Evolutionary conservation across 805 yeast genomes (phyloP), one percentile per base, ranked within the genome.

Genomic region (Scheffersomyces coipomensis): DNA sequence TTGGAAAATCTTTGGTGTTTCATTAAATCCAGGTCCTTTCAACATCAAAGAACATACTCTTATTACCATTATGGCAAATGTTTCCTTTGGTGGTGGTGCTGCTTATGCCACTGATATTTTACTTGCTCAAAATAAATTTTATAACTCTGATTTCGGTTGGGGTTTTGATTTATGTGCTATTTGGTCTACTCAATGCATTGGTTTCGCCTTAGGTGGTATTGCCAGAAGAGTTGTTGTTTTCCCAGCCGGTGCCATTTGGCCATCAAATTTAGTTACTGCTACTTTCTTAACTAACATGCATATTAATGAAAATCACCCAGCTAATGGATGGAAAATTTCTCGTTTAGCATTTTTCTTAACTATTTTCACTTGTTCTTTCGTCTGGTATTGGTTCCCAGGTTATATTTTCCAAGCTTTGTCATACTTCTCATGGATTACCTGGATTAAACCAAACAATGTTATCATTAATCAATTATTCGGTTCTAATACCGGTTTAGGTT

Each of bases 221-320:
- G 66, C 76, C 29, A 68, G 83, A 46, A 71, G 76, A 46, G 66
- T 81, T 25, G 67, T 84, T 44, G 82, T 84, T 12, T 75, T 75
- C 42, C 84, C 88, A 4, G 73, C 82, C 4, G 65, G 78, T n/a
- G 76, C 81, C 60, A 71, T 83, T 37, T 85, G 90, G 90, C 91
- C 91, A 4, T 59, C 77, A 2, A 75, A 74, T 51, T 67, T 85
- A 54, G 85, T 81, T 37, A 69, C 81, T 4, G 53, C 79, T 19
- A 79, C 85, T 17, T 73, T 81, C 47, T 55, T 63, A 68, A 76
- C 63, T 66, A 77, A 52, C 71, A 74, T 60, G 66, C 81, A 58
- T 73, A 67, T 59, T 45, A 71, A 53, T 62, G 66, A 73, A 46
- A 74, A 75, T 55, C 77, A 78, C 51, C 58, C 61, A 5, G 78